phyloP scores from a whole-genome alignment of 352 stramenopile genomes.

The Phytophthora sansomeana region DNA sequence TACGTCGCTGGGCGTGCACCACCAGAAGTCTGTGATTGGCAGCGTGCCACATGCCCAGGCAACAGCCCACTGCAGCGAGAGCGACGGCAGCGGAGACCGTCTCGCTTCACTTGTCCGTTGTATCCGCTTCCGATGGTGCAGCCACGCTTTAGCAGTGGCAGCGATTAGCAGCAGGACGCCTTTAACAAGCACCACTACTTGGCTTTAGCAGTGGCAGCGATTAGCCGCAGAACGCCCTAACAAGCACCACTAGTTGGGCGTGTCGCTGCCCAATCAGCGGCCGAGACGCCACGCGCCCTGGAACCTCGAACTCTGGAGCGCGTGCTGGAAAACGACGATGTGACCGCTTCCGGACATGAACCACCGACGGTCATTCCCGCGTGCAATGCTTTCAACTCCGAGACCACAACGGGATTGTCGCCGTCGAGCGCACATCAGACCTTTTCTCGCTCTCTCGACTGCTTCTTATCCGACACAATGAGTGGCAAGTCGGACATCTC shows the following conservation, averaged over 20 bases:
- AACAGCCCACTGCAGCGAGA: neutral
- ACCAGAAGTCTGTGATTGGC: neutral
- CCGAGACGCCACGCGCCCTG: constrained; percentile 19
- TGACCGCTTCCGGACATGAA: neutral
- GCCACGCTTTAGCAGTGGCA: no score
- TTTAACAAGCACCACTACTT: no score
- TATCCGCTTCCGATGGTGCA: no score
- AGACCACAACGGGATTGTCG: constrained; percentile 20
- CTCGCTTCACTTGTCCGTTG: no score
- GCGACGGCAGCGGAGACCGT: neutral
- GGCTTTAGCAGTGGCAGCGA: no score
- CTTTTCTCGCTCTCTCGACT: no score
- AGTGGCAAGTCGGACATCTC: constrained; percentile 49
- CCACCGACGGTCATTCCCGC: constrained; percentile 8
- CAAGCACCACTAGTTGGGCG: no score
- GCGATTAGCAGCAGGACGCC: no score
- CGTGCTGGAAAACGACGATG: neutral
- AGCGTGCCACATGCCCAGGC: neutral
- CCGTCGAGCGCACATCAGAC: constrained; percentile 21
- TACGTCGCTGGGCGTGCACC: constrained; percentile 1
- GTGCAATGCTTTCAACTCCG: neutral
- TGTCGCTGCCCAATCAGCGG: constrained; percentile 17
- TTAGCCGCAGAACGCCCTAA: no score
- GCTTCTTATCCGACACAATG: constrained; percentile 27
- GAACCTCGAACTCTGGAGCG: neutral